phyloP scores from a whole-genome alignment of 192 early-diverging fungal genomes.

The Podila minutissima region DNA sequence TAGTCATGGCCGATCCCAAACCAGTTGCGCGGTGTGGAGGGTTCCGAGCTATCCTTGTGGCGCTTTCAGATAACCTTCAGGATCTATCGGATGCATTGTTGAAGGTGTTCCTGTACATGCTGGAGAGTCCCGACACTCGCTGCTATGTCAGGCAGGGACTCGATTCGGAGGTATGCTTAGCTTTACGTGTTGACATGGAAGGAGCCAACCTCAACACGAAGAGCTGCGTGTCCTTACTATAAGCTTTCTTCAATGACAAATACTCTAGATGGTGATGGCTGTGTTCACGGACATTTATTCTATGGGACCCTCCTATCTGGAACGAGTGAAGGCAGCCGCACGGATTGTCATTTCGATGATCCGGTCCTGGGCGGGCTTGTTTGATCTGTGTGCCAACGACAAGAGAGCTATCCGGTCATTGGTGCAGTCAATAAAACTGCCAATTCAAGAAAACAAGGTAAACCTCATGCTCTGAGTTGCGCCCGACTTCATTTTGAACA shows the following conservation, averaged over 20 bases:
- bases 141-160: conserved; percentile 76
- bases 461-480: not conserved
- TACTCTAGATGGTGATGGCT: conserved; percentile 74
- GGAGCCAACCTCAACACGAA: not conserved
- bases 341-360: conserved; percentile 71
- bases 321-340: conserved; percentile 72
- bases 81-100: conserved; percentile 70
- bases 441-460: conserved; percentile 77
- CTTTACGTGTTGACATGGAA: not conserved
- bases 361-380: conserved; percentile 82
- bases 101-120: conserved; percentile 72
- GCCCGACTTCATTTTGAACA: not conserved
- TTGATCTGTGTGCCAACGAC: conserved; percentile 79
- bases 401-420: conserved; percentile 74
- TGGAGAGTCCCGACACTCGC: conserved; percentile 75
- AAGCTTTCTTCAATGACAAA: too few relatives aligned
- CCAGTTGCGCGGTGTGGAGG: conserved; percentile 70
- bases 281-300: conserved; percentile 82
- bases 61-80: conserved; percentile 70
- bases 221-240: too few relatives aligned
- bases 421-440: conserved; percentile 74
- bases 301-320: conserved; percentile 66
- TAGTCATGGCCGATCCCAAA: conserved; percentile 69
- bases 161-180: conserved; percentile 71
- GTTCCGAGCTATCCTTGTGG: conserved; percentile 72